These are phyloP conservation scores for Penicillium sp. DNA, from an alignment of 2,329 filamentous ascomycete species.

Conservation along the genomic window DNA sequence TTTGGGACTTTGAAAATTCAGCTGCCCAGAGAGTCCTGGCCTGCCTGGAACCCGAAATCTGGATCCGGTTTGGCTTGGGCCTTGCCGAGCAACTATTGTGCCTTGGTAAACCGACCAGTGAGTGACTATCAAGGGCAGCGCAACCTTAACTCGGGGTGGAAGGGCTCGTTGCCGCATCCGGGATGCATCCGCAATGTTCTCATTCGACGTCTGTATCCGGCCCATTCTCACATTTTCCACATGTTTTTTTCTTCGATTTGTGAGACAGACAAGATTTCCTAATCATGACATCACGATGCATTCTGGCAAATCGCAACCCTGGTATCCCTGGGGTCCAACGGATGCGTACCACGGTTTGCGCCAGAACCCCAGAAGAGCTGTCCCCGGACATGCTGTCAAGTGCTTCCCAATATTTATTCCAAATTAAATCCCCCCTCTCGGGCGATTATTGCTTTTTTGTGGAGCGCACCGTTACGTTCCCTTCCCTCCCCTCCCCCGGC, in stretches of 20 bases:
- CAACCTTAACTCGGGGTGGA: not conserved
- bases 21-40: not conserved
- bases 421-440: not conserved
- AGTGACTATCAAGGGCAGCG: not conserved
- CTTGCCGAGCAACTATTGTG: not conserved
- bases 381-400: not conserved
- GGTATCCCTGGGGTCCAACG: not conserved
- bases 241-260: not conserved
- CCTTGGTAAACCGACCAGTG: not conserved
- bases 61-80: not conserved
- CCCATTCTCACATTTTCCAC: not conserved
- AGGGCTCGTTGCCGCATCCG: not conserved
- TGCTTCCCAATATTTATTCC: not conserved
- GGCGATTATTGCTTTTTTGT: not conserved
- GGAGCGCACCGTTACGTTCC: not conserved
- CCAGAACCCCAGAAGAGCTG: not conserved
- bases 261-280: not conserved
- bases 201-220: not conserved
- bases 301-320: slow-evolving; percentile 10
- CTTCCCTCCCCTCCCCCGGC: not conserved
- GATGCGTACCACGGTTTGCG: slow-evolving; percentile 2
- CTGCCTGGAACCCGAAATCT: not conserved
- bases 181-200: slow-evolving; percentile 1
- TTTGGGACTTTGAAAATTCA: not conserved
- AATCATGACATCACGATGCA: slow-evolving; percentile 14